Base-by-base conservation (phyloP, 805 yeast species). In the Starmerella vaccinii region DNA sequence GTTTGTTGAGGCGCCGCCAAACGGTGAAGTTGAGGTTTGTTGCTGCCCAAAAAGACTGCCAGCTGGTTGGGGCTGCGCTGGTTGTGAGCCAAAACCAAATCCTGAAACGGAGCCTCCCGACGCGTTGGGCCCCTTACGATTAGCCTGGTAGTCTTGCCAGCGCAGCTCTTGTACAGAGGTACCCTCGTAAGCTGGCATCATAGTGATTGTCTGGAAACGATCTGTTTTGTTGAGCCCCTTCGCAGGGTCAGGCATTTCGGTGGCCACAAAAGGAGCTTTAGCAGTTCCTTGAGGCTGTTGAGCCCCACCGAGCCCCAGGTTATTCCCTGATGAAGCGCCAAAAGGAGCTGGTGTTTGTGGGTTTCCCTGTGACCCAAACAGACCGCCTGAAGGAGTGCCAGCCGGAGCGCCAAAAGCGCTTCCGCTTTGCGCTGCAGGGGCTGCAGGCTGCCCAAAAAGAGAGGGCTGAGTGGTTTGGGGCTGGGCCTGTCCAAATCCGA, bases 161-260 rank as follows among this genome's bases (percentile, higher is more conserved):
- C 99, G 77, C 66, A 92, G 76, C 64, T 92, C 98, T 65, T 88
- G 97, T 61, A 81, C 76, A 0, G 95, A 84, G 60, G 67, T 84
- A 59, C 80, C 80, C 59, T 75, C 76, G 64, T 90, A 92, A 65
- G 87, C 95, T 5, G 95, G 95, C 97, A 92, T 89, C 41, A 85
- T 76, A 10, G 84, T 71, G 54, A 92, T 82, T 59, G 79, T 79
- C 66, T 90, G 86, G 68, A 72, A 89, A 35, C 76, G 12, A 80
- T 71, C 32, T 4, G 47, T 39, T 18, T 47, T 50, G 46, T 18
- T 19, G 19, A 37, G 47, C 5, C 47, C 43, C 29, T 55, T 56
- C 23, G 40, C 13, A 3, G 68, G 63, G 61, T 89, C 97, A 60
- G 82, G 84, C 64, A 90, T 97, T 32, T 49, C 76, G 6, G 29